Base-by-base conservation (phyloP, 345 rosid species). In the Draba incana region DNA sequence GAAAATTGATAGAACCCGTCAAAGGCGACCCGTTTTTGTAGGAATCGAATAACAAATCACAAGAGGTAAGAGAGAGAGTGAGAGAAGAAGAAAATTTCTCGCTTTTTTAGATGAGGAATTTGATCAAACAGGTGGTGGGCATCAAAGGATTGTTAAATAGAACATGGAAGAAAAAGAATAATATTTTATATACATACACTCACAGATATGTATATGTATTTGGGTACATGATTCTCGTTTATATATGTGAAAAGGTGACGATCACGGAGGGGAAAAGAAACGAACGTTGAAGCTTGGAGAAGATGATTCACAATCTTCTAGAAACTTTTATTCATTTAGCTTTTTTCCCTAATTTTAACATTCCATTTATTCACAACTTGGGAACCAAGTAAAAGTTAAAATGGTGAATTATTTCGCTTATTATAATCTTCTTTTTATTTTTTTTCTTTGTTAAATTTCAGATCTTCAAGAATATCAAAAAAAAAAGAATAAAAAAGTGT, bases 11-110 rank as follows among this genome's bases (percentile, higher is more conserved):
- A 75, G 35, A 46, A 20, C 20, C 20, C 20, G 20, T 20, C 47
- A 2, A 61, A 49, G 76, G 52, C 37, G 10, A 48, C 45, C 88
- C 86, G 56, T 59, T 57, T 63, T 77, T 81, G 81, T 73, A 77
- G 85, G 82, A 75, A 55, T 37, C 56, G 39, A 44, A 5, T 7
- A 23, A 39, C 4, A 41, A 42, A 55, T 53, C 57, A 27, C 11
- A 8, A 75, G 55, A 41, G 31, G 58, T 11, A 11, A 59, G 68
- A 42, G 70, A 54, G 46, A 16, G 49, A 48, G 73, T 11, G 47
- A 64, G 13, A 35, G 72, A 52, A 10, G 69, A 60, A 46, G 57
- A 67, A 51, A 15, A 12, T 25, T 49, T 56, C 46, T 41, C 46
- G 52, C 30, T 33, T 28, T 57, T 73, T 42, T 58, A 43, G 37